Conservation (phyloP, 1,284 basidiomycete species). For the Trametes pubescens region DNA sequence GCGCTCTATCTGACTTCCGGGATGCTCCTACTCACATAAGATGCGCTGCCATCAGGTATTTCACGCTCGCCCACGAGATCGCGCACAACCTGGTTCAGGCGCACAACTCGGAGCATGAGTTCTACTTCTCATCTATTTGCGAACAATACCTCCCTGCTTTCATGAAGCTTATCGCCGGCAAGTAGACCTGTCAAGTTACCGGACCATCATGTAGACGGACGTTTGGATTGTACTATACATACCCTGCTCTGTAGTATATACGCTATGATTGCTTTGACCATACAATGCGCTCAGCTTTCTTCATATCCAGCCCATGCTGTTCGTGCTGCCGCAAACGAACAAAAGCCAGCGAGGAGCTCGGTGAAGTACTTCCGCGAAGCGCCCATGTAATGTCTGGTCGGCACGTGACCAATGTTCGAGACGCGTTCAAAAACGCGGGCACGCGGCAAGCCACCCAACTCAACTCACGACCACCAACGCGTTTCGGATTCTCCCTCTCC, state of each 20-base stretch:
- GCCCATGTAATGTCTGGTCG: neutral
- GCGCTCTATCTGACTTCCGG: constrained; percentile 25
- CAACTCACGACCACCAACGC: constrained; percentile 29
- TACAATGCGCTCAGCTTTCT: neutral
- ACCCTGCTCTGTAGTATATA: neutral
- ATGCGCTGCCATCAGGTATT: constrained; percentile 65
- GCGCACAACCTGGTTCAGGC: constrained; percentile 84
- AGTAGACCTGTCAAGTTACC: constrained; percentile 4
- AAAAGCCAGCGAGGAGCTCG: no score
- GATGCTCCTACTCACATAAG: constrained; percentile 2
- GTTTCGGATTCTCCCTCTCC: constrained; percentile 9
- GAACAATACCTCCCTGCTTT: constrained; percentile 52
- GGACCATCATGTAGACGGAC: constrained; percentile 15
- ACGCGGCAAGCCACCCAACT: constrained; percentile 5
- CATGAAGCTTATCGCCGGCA: constrained; percentile 26
- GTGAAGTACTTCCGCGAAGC: neutral
- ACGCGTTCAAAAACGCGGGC: constrained; percentile 38
- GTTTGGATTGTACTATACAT: constrained; percentile 9
- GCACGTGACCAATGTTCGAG: constrained; percentile 34
- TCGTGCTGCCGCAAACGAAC: no score
- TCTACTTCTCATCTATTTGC: constrained; percentile 92
- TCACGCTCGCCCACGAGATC: constrained; percentile 92
- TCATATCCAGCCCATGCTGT: no score
- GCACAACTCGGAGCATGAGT: constrained; percentile 89
- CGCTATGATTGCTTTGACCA: neutral